These are phyloP conservation scores for Elsinoe fawcettii DNA, from an alignment of 2,329 filamentous ascomycete genomes.

Conservation along the genomic window DNA sequence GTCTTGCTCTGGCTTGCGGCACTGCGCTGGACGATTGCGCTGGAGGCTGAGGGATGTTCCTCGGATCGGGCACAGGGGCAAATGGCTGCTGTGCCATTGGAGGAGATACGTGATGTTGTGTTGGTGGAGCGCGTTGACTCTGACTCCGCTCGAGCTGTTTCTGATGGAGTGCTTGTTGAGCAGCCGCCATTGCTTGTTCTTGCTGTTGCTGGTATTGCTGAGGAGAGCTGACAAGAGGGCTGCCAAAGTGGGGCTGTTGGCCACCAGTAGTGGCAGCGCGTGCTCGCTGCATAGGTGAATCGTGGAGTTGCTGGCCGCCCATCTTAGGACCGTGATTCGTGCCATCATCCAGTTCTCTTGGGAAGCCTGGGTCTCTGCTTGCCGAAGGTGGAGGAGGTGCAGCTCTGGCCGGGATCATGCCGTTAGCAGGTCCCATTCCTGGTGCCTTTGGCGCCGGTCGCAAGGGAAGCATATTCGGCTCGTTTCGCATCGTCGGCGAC, in stretches of 20 bases:
- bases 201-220: conserved; percentile 62
- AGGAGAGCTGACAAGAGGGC: conserved; percentile 42
- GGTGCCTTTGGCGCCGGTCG: conserved; percentile 87
- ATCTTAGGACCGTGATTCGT: background rate
- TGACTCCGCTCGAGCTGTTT: conserved; percentile 62
- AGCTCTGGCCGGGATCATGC: conserved; percentile 40
- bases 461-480: conserved; percentile 58
- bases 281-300: conserved; percentile 42
- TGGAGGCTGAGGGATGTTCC: conserved; percentile 38
- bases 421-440: conserved; percentile 35
- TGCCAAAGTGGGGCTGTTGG: conserved; percentile 32
- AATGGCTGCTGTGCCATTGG: conserved; percentile 45
- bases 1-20: conserved; percentile 61
- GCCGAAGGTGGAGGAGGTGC: conserved; percentile 23
- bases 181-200: conserved; percentile 71
- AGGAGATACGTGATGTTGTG: conserved; percentile 25
- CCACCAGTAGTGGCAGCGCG: conserved; percentile 17
- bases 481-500: conserved; percentile 27
- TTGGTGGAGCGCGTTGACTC: conserved; percentile 54
- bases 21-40: conserved; percentile 43
- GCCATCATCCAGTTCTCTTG: background rate
- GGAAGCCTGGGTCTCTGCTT: background rate
- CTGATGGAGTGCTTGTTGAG: conserved; percentile 64
- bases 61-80: conserved; percentile 33
- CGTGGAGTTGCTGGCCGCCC: background rate